Evolutionary conservation across 305 asterid genomes (phyloP).

Genomic region (Solanum hybrid): DNA sequence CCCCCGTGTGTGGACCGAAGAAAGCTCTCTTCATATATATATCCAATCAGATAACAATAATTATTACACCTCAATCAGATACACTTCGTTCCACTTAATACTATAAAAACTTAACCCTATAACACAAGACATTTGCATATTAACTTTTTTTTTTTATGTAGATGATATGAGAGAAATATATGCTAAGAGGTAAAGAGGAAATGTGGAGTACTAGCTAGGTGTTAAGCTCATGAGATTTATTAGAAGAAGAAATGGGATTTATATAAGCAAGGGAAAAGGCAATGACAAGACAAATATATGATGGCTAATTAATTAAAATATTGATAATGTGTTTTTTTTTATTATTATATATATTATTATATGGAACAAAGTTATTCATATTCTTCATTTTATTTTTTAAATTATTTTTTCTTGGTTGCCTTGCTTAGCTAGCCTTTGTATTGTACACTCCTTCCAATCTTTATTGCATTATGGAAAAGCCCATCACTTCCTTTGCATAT

Average conservation of each 20-base stretch:
- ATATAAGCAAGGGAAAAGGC: conserved; percentile 39
- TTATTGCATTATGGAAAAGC: conserved; percentile 4
- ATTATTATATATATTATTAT: not conserved
- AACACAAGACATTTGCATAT: not conserved
- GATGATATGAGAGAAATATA: not conserved
- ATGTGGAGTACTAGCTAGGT: not conserved
- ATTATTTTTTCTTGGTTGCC: not conserved
- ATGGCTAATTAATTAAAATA: conserved; percentile 15
- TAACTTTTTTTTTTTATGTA: not conserved
- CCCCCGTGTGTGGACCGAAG: conserved; percentile 77
- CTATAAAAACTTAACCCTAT: not conserved
- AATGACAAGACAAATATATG: conserved; percentile 10
- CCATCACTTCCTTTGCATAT: conserved; percentile 19
- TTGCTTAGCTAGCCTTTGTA: not conserved
- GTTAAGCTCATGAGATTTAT: not conserved
- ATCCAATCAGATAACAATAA: not conserved
- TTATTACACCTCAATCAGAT: not conserved
- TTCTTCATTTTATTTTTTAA: conserved; percentile 3
- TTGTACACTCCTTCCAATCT: conserved; percentile 14
- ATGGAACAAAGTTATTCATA: conserved; percentile 18
- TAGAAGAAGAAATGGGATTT: conserved; percentile 22
- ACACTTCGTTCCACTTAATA: too few species aligned
- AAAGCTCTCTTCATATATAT: conserved; percentile 58
- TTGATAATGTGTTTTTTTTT: not conserved
- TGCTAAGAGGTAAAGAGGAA: not conserved